phyloP scores from a whole-genome alignment of 768 basidiomycete species.

The Agaricus subrufescens region DNA sequence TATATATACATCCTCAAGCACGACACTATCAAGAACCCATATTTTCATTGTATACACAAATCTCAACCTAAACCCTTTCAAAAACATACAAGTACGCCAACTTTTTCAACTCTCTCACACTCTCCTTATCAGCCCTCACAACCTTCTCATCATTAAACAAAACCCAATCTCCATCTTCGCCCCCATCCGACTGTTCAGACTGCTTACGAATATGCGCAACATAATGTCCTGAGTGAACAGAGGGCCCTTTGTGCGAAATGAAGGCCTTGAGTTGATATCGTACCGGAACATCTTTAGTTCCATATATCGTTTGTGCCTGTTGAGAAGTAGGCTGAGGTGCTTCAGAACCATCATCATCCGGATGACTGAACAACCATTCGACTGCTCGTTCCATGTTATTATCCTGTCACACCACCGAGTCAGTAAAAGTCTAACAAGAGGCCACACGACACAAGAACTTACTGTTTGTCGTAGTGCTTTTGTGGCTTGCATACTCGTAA shows the following conservation, averaged over 20 bases:
- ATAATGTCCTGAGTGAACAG: constrained; percentile 93
- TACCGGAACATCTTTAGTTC: constrained; percentile 63
- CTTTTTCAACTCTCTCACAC: constrained; percentile 74
- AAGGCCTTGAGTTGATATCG: constrained; percentile 85
- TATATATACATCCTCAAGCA: too few species aligned
- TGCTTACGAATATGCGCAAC: constrained; percentile 69
- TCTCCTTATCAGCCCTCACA: constrained; percentile 80
- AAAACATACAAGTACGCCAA: constrained; percentile 95
- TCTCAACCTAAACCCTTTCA: constrained; percentile 43
- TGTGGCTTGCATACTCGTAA: constrained; percentile 72
- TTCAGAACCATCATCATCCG: constrained; percentile 77
- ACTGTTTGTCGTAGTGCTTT: constrained; percentile 90
- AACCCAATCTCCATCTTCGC: constrained; percentile 59
- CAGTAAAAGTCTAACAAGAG: not conserved
- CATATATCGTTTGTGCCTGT: constrained; percentile 24
- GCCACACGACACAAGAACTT: constrained; percentile 19
- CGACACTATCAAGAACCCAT: too few species aligned
- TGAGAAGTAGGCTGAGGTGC: constrained; percentile 20
- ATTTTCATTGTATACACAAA: too few species aligned
- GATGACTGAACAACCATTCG: constrained; percentile 95
- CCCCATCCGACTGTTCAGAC: not conserved
- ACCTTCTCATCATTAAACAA: constrained; percentile 97
- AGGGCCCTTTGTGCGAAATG: constrained; percentile 95
- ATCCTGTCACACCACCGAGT: constrained; percentile 32
- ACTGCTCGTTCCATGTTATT: constrained; percentile 82